phyloP scores from a whole-genome alignment of 2,329 filamentous ascomycete genomes.

The Podosphaera leucotricha region DNA sequence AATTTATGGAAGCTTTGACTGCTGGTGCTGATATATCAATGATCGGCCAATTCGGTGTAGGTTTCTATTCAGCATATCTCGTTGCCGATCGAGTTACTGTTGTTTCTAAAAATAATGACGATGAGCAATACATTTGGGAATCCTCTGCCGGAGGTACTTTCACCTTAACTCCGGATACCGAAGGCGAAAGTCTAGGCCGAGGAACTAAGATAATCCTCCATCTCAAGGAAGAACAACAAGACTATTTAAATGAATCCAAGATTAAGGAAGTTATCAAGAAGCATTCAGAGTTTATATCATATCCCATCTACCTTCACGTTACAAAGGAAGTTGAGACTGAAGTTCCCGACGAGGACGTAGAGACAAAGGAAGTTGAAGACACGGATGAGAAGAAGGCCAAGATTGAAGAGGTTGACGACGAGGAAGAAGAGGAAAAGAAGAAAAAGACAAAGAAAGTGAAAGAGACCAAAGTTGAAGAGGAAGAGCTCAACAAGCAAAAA shows the following conservation, averaged over 20 bases:
- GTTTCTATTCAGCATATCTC: conserved; percentile 99
- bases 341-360: conserved; percentile 86
- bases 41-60: conserved; percentile 99
- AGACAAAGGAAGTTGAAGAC: conserved; percentile 42
- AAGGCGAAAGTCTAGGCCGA: conserved; percentile 74
- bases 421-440: conserved; percentile 78
- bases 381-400: conserved; percentile 86
- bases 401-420: conserved; percentile 78
- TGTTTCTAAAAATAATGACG: conserved; percentile 97
- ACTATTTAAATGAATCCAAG: conserved; percentile 96
- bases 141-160: conserved; percentile 94
- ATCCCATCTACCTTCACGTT: conserved; percentile 99
- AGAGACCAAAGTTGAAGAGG: conserved; percentile 95
- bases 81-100: conserved; percentile 92
- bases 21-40: conserved; percentile 98
- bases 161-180: conserved; percentile 72
- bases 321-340: conserved; percentile 98
- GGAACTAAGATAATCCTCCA: conserved; percentile 97
- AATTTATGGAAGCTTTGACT: conserved; percentile 99
- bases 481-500: conserved; percentile 99
- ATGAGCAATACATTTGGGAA: conserved; percentile 99
- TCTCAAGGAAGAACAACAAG: conserved; percentile 96
- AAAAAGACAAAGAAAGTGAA: conserved; percentile 99
- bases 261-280: conserved; percentile 99
- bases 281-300: conserved; percentile 99